Evolutionary conservation across 2,329 filamentous ascomycete species (phyloP).

Genomic region (Colletotrichum truncatum): DNA sequence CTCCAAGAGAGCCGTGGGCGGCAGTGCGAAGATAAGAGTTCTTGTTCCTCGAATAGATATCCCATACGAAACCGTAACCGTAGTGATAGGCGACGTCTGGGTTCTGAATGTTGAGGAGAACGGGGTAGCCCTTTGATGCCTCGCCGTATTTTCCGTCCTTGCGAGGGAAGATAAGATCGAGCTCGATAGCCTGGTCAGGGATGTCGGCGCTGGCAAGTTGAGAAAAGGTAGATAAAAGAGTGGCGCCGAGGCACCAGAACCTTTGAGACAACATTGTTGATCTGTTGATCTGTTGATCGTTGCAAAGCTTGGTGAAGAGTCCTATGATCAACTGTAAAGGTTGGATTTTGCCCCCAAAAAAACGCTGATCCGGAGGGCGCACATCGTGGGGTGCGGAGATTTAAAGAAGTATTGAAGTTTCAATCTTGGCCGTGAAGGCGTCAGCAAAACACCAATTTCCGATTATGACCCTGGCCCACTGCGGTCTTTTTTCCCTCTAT

Average conservation of each 20-base stretch:
- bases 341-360: constrained; percentile 10
- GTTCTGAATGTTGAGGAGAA: constrained; percentile 29
- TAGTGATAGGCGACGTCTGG: constrained; percentile 28
- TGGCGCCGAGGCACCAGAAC: constrained; percentile 11
- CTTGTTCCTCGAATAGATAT: constrained; percentile 25
- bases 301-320: not conserved
- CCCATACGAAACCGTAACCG: constrained; percentile 28
- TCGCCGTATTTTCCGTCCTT: constrained; percentile 24
- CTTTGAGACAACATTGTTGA: constrained; percentile 18
- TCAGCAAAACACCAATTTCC: constrained; percentile 26
- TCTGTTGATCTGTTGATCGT: constrained; percentile 13
- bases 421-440: not conserved
- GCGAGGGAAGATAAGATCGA: constrained; percentile 30
- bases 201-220: constrained; percentile 17
- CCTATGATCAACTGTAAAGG: constrained; percentile 4
- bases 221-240: constrained; percentile 9
- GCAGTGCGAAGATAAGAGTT: constrained; percentile 25
- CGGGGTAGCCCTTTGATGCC: constrained; percentile 23
- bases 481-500: constrained; percentile 18
- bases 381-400: constrained; percentile 14
- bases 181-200: constrained; percentile 28
- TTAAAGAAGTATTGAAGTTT: constrained; percentile 7
- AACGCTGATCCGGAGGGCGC: not conserved
- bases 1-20: constrained; percentile 23
- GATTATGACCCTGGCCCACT: constrained; percentile 21